Base-by-base conservation (phyloP, 805 yeast genomes). In the Naumovozyma baii region DNA sequence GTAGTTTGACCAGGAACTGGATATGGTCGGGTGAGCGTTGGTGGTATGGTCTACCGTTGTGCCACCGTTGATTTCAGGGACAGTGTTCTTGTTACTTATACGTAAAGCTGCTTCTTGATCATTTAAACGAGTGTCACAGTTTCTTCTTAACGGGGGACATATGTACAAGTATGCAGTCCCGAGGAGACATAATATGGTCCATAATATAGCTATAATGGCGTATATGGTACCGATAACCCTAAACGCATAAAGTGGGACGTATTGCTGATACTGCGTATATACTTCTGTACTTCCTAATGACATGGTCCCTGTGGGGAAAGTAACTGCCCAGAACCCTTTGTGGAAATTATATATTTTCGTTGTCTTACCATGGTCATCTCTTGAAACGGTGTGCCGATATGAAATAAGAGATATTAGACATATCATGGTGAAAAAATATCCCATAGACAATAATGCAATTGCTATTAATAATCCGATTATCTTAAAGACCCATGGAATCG, bases 301-400 rank as follows among this genome's bases (percentile, higher is more conserved):
- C 79, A 83, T 76, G 0, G 90, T 83, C 2, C 95, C 95, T 46
- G 84, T 50, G 3, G 95, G 95, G 77, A 86, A 86, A 46, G 95
- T 82, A 67, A 83, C 73, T 13, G 87, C 77, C 95, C 95, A 83
- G 76, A 77, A 76, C 2, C 72, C 68, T 45, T 68, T 67, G 17
- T 66, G 61, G 61, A 74, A 77, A 17, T 44, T 37, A n/a, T 55
- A 56, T 5, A 55, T 54, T 0, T 68, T 69, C 10, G 30, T 38
- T 2, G 7, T 22, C 10, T 22, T 22, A 22, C 31, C 31, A 4
- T 31, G 31, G 1, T 40, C 38, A 5, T 33, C 35, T 55, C 51
- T 2, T 61, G 9, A 1, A 66, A 56, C 17, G 22, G 28, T 16
- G 43, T 37, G 9, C 30, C n/a, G 26, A 33, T 44, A 44, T 7